phyloP scores from a whole-genome alignment of 163 green algal species.

The Scenedesmus sp. region DNA sequence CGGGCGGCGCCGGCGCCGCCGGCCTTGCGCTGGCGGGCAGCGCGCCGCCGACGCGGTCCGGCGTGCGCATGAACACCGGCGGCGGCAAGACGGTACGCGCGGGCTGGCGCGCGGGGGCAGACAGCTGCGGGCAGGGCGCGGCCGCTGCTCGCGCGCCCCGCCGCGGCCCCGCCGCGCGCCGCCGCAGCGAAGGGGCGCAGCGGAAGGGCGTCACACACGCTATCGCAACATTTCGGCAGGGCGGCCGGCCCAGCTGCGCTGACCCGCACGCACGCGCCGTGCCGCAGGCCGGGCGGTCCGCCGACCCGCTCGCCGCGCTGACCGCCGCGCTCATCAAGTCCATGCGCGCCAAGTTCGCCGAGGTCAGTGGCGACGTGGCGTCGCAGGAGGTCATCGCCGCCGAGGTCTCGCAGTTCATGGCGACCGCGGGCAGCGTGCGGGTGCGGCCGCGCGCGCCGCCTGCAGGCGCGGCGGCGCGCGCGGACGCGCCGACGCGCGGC shows the following conservation, averaged over 20 bases:
- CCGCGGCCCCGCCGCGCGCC: too few relatives aligned
- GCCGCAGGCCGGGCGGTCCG: too few relatives aligned
- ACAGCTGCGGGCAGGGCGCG: too few relatives aligned
- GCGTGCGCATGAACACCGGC: neutral
- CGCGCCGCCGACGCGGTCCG: slow-evolving; percentile 12
- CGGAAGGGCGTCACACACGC: too few relatives aligned
- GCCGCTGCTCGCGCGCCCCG: too few relatives aligned
- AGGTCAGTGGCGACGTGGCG: slow-evolving; percentile 44
- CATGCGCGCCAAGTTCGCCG: slow-evolving; percentile 40
- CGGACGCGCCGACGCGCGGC: neutral
- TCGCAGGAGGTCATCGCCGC: slow-evolving; percentile 58
- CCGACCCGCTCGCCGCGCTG: slow-evolving; percentile 17
- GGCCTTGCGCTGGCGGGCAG: slow-evolving; percentile 3
- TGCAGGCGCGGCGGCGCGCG: neutral
- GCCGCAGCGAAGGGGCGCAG: too few relatives aligned
- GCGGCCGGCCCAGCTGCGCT: too few relatives aligned
- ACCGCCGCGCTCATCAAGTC: slow-evolving; percentile 35
- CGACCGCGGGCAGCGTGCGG: slow-evolving; percentile 41
- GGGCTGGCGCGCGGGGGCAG: too few relatives aligned
- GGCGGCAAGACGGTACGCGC: slow-evolving; percentile 2
- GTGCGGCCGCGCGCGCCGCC: slow-evolving; percentile 10
- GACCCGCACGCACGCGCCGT: too few relatives aligned
- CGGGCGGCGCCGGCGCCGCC: neutral
- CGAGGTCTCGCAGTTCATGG: slow-evolving; percentile 54
- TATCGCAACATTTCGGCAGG: too few relatives aligned